Base-by-base conservation (phyloP, 2,329 filamentous ascomycete genomes). In the Aspergillus hortae region DNA sequence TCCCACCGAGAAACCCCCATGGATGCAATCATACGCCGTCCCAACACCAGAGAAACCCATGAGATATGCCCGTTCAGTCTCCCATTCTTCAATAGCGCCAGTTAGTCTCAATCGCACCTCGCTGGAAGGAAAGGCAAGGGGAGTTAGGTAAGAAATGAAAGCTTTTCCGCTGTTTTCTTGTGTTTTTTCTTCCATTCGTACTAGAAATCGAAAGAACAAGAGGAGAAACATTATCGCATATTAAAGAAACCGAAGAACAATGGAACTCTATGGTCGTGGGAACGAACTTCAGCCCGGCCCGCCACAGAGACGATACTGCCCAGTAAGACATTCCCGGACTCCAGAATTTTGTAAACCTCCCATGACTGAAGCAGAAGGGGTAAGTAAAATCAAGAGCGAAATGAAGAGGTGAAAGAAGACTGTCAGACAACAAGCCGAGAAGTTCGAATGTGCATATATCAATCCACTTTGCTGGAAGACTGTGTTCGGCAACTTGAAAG, bases 261-360 rank as follows among this genome's bases (percentile, higher is more conserved):
- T 19, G 19, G 19, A 19, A 30, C 51, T 71, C 68, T 71, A 71
- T 71, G 59, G 60, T 61, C 64, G 62, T 61, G 60, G 57, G 55
- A 58, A 60, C 57, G 54, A 62, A 61, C 56, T 64, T 63, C 56
- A 60, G 60, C 59, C 63, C 61, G 57, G 59, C 52, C 56, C 58
- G 61, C 60, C 58, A 59, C 58, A 54, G 53, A 61, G 54, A 56
- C 61, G 48, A 64, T 60, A 63, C 59, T 65, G 62, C 64, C 62
- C 61, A 61, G 59, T 60, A 64, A 66, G 64, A 63, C 61, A 69
- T 64, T 62, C 52, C 66, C 60, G 62, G 65, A 70, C 67, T 68
- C 67, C 67, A 60, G 62, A 64, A 57, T 67, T 69, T 68, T 65
- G 48, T 44, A 53, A 61, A 57, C 60, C 59, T 57, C 62, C 65